These are phyloP conservation scores for Schrenkiella parvula DNA, from an alignment of 345 rosid species.

Conservation along the genomic window DNA sequence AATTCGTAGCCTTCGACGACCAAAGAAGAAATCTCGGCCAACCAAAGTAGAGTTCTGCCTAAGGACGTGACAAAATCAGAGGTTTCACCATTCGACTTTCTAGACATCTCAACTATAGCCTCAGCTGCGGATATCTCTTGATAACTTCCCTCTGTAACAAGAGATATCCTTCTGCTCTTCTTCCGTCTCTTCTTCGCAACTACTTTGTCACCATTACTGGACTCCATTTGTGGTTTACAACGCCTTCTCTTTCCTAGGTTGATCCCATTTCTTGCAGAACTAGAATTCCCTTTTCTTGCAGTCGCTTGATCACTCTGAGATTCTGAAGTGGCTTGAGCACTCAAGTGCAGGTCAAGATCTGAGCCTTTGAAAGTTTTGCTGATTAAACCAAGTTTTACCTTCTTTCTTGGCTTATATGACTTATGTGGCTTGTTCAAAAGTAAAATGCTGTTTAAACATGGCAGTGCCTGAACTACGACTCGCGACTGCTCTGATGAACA, in stretches of 20 bases:
- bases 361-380: slow-evolving; percentile 7
- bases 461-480: slow-evolving; percentile 11
- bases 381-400: slow-evolving; percentile 15
- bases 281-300: background rate
- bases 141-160: slow-evolving; percentile 39
- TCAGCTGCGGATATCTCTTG: slow-evolving; percentile 45
- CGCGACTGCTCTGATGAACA: background rate
- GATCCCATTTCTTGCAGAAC: background rate
- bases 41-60: slow-evolving; percentile 39
- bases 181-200: slow-evolving; percentile 20
- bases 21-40: slow-evolving; percentile 44
- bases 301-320: slow-evolving; percentile 7
- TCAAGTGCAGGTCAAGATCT: background rate
- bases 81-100: slow-evolving; percentile 25
- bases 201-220: background rate
- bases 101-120: slow-evolving; percentile 47
- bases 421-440: slow-evolving; percentile 9
- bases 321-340: slow-evolving; percentile 20
- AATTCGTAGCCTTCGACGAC: slow-evolving; percentile 33
- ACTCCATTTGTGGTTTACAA: slow-evolving; percentile 1
- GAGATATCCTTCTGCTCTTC: slow-evolving; percentile 43
- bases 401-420: slow-evolving; percentile 11
- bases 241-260: background rate
- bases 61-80: background rate
- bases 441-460: slow-evolving; percentile 16